Base-by-base conservation (phyloP, 495 filamentous ascomycete species). In the Podospora sp. region DNA sequence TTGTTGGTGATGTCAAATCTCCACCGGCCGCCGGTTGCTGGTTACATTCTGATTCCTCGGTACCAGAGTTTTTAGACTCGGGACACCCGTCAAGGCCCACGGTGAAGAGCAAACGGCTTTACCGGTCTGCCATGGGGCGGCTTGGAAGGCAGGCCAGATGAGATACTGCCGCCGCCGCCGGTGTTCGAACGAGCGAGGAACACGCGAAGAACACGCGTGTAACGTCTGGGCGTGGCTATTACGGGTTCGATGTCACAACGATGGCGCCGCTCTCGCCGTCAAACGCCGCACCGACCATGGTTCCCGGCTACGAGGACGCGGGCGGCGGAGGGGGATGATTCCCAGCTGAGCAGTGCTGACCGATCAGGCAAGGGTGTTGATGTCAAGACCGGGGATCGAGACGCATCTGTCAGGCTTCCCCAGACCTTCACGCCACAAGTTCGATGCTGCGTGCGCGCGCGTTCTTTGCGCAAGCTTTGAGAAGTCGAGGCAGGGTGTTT, bases 1-100 rank as follows among this genome's bases (percentile, higher is more conserved):
- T n/a, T 29, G 56, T 59, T 59, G 56, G 22, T 27, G 24, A 59
- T 33, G 22, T 33, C 56, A 27, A n/a, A 27, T 59, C 56, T 59
- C 56, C 24, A 59, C 56, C n/a, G 6, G 24, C 5, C 26, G 56
- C 56, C 25, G 8, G 56, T 59, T 59, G 56, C 26, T 27, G 25
- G 56, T 27, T 11, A 9, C 18, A 33, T 35, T n/a, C 27, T 6
- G 6, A 5, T 2, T 46, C 9, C 14, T 59, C 56, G 56, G 24
- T 59, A 33, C 56, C 56, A 59, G 16, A 20, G 6, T 33, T 27
- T 59, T 22, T 22, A 24, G 52, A 55, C 7, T 14, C 40, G 40
- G 9, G 40, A 46, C 40, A 55, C 7, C 9, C 2, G 6, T 22
- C 7, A n/a, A n/a, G n/a, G n/a, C n/a, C n/a, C n/a, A 24, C 7